Conservation (phyloP, 768 basidiomycete genomes). For the Pleurotus sapidus region DNA sequence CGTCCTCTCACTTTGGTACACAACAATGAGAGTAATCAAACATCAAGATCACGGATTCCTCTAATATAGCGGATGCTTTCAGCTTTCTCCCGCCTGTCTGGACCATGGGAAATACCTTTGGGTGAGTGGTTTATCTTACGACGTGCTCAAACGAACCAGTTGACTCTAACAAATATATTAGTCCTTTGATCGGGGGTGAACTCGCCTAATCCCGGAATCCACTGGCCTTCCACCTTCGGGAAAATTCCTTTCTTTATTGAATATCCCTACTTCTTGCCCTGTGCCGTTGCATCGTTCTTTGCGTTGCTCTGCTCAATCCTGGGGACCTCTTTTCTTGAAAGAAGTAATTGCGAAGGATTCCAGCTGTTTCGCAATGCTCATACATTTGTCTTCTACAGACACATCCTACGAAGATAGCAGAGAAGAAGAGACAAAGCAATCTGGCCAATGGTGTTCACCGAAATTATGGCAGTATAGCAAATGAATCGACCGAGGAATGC, state of each 20-base stretch:
- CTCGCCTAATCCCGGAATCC: conserved; percentile 28
- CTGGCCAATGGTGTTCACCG: too few species aligned
- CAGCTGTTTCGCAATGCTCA: neutral
- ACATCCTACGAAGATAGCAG: neutral
- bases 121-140: conserved; percentile 13
- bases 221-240: conserved; percentile 26
- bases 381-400: neutral
- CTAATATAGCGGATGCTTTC: conserved; percentile 25
- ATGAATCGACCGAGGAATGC: conserved; percentile 11
- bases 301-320: conserved; percentile 13
- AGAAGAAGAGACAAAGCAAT: neutral
- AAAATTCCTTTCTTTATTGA: conserved; percentile 22
- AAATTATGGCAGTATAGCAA: neutral
- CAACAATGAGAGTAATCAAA: neutral
- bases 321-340: conserved; percentile 19
- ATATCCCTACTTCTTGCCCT: conserved; percentile 34
- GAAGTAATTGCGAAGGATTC: conserved; percentile 19
- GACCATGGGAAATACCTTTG: conserved; percentile 21
- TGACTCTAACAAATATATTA: neutral
- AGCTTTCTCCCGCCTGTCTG: conserved; percentile 25
- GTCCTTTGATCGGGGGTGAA: conserved; percentile 30
- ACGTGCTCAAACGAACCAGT: neutral
- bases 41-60: conserved; percentile 22
- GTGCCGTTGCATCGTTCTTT: conserved; percentile 9
- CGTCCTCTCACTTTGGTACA: neutral